Percentiles rank a stretch among this genome's conserved stretches.
phyloP scores from a whole-genome alignment of 345 rosid genomes.

The Erodium maritimum region DNA sequence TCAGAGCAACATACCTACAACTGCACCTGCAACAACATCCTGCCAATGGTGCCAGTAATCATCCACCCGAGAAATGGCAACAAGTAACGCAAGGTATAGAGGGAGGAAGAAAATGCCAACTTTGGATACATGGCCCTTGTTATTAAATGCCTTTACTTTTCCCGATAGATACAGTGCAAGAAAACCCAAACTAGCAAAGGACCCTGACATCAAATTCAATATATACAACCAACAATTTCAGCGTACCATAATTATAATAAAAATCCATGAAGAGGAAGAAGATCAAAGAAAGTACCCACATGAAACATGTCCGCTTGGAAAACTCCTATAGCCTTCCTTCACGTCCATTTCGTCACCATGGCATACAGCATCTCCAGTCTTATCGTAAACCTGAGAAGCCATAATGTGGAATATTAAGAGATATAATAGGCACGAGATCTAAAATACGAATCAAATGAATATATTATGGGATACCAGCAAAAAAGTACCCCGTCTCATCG shows the following conservation, averaged over 20 bases:
- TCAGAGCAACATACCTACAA: slow-evolving; percentile 14
- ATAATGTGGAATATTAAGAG: background rate
- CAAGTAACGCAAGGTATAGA: slow-evolving; percentile 22
- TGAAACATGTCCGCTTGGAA: slow-evolving; percentile 88
- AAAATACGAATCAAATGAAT: no score
- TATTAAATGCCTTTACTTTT: slow-evolving; percentile 27
- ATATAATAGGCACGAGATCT: no score
- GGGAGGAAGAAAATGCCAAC: slow-evolving; percentile 25
- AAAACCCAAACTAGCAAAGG: slow-evolving; percentile 36
- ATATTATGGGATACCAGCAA: no score
- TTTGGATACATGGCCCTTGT: slow-evolving; percentile 30
- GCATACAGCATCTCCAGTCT: slow-evolving; percentile 58
- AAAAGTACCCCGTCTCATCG: no score
- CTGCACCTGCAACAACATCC: slow-evolving; percentile 35
- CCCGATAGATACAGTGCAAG: slow-evolving; percentile 34
- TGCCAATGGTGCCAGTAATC: slow-evolving; percentile 41
- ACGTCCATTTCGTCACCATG: slow-evolving; percentile 53
- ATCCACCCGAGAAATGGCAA: slow-evolving; percentile 34
- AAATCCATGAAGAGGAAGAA: background rate
- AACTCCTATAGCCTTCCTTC: slow-evolving; percentile 84
- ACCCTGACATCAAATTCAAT: slow-evolving; percentile 18
- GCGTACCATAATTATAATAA: background rate
- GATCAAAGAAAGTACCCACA: slow-evolving; percentile 22
- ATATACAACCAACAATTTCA: background rate
- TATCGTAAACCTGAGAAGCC: slow-evolving; percentile 47